These are phyloP conservation scores for Cydonia oblonga DNA, from an alignment of 331 rosid species.

Conservation along the genomic window DNA sequence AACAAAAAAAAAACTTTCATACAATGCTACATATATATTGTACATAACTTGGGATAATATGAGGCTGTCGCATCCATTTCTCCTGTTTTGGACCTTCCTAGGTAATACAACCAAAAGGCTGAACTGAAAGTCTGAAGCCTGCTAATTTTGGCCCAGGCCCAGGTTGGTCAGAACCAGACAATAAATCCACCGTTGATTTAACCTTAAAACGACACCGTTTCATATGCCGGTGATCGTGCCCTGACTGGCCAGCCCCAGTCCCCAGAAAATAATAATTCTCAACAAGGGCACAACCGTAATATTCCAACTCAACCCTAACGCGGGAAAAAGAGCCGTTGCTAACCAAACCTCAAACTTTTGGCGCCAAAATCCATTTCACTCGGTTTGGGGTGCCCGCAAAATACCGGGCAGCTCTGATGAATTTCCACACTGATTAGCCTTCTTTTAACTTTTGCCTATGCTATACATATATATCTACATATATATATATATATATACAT, in stretches of 20 bases:
- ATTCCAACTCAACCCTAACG: slow-evolving; percentile 3
- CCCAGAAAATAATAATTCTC: slow-evolving; percentile 17
- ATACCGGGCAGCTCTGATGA: slow-evolving; percentile 48
- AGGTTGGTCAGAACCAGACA: not conserved
- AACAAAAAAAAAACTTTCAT: too few relatives aligned
- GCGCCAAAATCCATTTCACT: slow-evolving; percentile 41
- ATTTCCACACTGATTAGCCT: not conserved
- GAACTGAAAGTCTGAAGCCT: not conserved
- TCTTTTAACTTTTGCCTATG: slow-evolving; percentile 9
- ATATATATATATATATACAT: too few relatives aligned
- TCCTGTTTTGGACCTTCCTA: slow-evolving; percentile 4
- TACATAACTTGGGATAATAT: too few relatives aligned
- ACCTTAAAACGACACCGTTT: slow-evolving; percentile 25
- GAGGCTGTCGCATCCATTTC: too few relatives aligned
- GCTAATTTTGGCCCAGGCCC: slow-evolving; percentile 18
- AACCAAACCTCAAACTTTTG: slow-evolving; percentile 40
- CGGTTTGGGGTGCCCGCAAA: slow-evolving; percentile 61
- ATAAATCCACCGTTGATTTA: not conserved
- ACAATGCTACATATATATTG: too few relatives aligned
- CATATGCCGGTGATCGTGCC: slow-evolving; percentile 27
- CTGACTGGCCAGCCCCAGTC: slow-evolving; percentile 30
- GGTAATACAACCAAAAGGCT: not conserved
- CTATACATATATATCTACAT: not conserved
- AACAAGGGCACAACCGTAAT: slow-evolving; percentile 30
- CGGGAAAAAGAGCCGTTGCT: slow-evolving; percentile 99